Base-by-base conservation (phyloP, 169 alveolate genomes). In the Theileria sp. region DNA sequence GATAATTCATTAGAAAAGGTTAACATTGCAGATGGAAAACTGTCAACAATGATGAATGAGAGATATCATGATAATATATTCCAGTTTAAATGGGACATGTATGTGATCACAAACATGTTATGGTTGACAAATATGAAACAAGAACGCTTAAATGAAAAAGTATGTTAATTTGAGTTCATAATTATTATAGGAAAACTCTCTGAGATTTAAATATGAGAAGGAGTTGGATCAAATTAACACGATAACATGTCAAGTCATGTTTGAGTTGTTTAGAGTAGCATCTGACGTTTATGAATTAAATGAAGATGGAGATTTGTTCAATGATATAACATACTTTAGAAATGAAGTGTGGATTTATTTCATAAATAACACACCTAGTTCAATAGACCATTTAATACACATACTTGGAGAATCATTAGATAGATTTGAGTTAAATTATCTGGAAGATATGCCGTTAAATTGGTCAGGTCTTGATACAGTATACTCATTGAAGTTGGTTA, bases 131-230 rank as follows among this genome's bases (percentile, higher is more conserved):
- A 32, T 32, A 32, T 3, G 36, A 32, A 32, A 32, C 36, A 44
- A 4, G 17, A 44, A 4, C 54, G 8, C 1, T 2, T 13, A 8
- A 44, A 13, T 44, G 12, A 10, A 17, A 64, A n/a, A 23, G 32
- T 64, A 64, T 8, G 23, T 64, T 64, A 7, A 36, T 8, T 1
- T 21, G 12, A 66, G 19, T 7, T 21, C n/a, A 69, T 69, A 69
- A 50, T 36, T 19, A 3, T 32, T 51, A 10, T 50, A 69, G 77
- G 49, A 34, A 26, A 44, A 69, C 19, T 3, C 12, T 0, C 8
- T 51, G 44, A 44, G 25, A 21, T 69, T 32, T 17, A 51, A 69
- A 26, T 69, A 44, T 69, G 67, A 69, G 32, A 69, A 23, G 51
- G 65, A 69, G 36, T 32, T 69, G 23, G 77, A 69, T 1, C 7